These are phyloP conservation scores for Diaporthe batatas DNA, from an alignment of 2,329 filamentous ascomycete genomes.

Conservation along the genomic window DNA sequence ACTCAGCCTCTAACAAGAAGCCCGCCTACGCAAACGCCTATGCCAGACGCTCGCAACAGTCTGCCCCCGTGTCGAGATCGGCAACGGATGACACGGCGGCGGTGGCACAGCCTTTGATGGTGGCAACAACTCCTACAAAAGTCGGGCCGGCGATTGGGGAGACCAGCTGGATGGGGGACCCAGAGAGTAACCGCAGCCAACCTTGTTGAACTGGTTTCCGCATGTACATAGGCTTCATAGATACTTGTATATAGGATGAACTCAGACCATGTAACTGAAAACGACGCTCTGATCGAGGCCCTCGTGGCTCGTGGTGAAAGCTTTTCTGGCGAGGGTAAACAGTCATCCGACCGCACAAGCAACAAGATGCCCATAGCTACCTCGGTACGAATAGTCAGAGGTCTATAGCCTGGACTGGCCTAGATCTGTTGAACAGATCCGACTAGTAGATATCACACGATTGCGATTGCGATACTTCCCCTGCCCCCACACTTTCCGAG, in stretches of 20 bases:
- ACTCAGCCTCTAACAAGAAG: conserved; percentile 10
- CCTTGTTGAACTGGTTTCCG: neutral
- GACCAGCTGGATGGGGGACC: neutral
- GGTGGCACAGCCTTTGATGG: conserved; percentile 18
- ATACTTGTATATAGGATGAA: neutral
- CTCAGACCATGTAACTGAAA: neutral
- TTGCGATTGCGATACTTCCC: neutral
- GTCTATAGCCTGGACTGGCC: neutral
- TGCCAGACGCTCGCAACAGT: conserved; percentile 11
- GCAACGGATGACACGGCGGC: conserved; percentile 18
- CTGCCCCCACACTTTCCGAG: neutral
- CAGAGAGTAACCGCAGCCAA: neutral
- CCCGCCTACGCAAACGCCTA: conserved; percentile 10
- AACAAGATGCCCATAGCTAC: neutral
- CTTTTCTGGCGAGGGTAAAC: neutral
- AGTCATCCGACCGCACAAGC: neutral
- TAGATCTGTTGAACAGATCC: too few species aligned
- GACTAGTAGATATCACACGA: too few species aligned
- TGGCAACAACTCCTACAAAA: conserved; percentile 22
- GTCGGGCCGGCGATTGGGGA: neutral
- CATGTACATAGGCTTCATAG: neutral
- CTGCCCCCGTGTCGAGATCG: neutral
- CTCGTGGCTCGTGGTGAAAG: neutral
- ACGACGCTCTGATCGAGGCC: too few species aligned
- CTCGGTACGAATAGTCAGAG: neutral